phyloP scores from a whole-genome alignment of 78 protist genomes.

The Salpingoeca rosetta region DNA sequence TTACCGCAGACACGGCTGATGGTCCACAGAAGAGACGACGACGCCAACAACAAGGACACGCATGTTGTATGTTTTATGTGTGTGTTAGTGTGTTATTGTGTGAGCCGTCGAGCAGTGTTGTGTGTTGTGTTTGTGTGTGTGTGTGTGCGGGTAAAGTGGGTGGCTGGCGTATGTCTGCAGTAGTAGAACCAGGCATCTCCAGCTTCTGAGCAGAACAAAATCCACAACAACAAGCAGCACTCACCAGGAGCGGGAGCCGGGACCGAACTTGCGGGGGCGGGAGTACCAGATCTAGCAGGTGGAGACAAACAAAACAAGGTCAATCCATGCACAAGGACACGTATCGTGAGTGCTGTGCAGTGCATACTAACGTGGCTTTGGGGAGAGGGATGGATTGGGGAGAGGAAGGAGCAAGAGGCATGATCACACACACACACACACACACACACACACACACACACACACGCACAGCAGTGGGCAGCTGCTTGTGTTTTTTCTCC shows the following conservation, averaged over 20 bases:
- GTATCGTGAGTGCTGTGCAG: too few relatives aligned
- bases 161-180: not conserved
- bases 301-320: too few relatives aligned
- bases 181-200: too few relatives aligned
- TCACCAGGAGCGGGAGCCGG: slow-evolving; percentile 57
- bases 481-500: too few relatives aligned
- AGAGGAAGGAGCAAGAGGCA: too few relatives aligned
- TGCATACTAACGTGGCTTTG: too few relatives aligned
- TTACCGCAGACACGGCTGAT: slow-evolving; percentile 71
- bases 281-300: slow-evolving; percentile 47
- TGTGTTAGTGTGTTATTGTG: not conserved
- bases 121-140: not conserved
- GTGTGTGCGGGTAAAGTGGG: not conserved
- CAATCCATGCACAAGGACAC: too few relatives aligned
- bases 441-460: too few relatives aligned
- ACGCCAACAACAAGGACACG: not conserved
- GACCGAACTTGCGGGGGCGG: slow-evolving; percentile 64
- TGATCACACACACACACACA: too few relatives aligned
- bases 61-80: not conserved
- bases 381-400: too few relatives aligned
- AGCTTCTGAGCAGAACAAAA: not conserved
- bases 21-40: not conserved
- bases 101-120: not conserved
- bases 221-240: not conserved
- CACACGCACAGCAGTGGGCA: too few relatives aligned